Conservation (phyloP, 352 stramenopile genomes). For the Globisporangium viniferum region DNA sequence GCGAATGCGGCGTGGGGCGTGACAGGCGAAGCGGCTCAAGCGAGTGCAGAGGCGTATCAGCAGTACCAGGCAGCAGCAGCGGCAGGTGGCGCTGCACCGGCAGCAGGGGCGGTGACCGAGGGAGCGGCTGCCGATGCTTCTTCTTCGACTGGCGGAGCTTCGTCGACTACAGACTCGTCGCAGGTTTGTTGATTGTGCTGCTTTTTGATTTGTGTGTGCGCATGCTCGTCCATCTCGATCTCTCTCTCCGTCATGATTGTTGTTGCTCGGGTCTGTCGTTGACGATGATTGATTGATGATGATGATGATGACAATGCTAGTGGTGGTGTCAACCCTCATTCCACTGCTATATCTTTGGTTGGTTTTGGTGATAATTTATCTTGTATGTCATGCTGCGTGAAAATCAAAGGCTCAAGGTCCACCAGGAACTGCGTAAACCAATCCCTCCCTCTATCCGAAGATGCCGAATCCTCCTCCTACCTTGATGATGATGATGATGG, state of each 20-base stretch:
- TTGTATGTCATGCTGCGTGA: conserved; percentile 25
- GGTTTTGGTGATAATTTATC: conserved; percentile 26
- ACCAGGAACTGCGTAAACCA: conserved; percentile 51
- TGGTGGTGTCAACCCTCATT: conserved; percentile 22
- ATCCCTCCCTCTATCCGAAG: conserved; percentile 10
- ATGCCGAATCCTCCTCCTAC: conserved; percentile 9
- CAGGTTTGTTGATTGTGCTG: conserved; percentile 70
- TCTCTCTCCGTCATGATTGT: conserved; percentile 20
- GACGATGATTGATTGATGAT: conserved; percentile 19
- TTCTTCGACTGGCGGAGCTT: conserved; percentile 13
- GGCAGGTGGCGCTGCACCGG: conserved; percentile 13
- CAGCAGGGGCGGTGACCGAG: conserved; percentile 15
- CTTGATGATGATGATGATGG: conserved; percentile 17
- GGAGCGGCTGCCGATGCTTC: conserved; percentile 16
- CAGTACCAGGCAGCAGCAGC: conserved; percentile 61
- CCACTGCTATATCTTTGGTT: conserved; percentile 18
- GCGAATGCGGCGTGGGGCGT: conserved; percentile 84
- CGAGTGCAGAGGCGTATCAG: conserved; percentile 67
- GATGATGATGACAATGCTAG: conserved; percentile 24
- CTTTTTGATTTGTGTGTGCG: conserved; percentile 18
- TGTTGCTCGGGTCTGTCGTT: conserved; percentile 8
- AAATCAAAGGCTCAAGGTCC: conserved; percentile 55
- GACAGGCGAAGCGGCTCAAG: conserved; percentile 63
- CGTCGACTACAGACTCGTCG: conserved; percentile 21
- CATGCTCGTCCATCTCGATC: conserved; percentile 12